Evolutionary conservation across 495 filamentous ascomycete species (phyloP), one percentile per base, ranked within the genome.

Genomic region (Trichoderma parareesei): DNA sequence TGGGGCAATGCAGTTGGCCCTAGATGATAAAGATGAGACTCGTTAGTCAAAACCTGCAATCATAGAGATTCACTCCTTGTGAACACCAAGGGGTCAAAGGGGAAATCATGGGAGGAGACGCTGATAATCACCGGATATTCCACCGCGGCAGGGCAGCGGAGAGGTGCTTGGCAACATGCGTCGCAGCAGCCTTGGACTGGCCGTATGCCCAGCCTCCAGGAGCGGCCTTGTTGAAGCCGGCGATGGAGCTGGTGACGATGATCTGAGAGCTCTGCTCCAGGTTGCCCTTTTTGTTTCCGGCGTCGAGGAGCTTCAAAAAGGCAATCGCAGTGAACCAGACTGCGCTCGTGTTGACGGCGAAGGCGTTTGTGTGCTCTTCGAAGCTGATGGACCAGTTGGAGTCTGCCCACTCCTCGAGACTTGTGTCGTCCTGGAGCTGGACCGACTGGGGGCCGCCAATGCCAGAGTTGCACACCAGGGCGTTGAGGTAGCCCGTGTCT

Each of bases 391-490:
- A 71, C 70, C 84, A 76, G 59, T 85, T 79, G 33, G 76, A 70
- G 0, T 84, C 81, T 33, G 81, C 74, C 62, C 85, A 78, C 49
- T 86, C 80, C 7, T 80, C 74, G 18, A 89, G 75, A 0, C 77
- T 73, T 1, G 72, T 74, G 38, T 72, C 71, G 1, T 72, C 68
- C 33, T 65, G 68, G 1, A 73, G 70, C 1, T 67, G 49, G 9
- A 16, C 69, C 4, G 78, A 76, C 20, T 73, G 69, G 2, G 87
- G 84, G 10, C 87, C 88, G 27, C 80, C 71, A 35, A 84, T 78
- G 16, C 88, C 88, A 8, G 86, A 82, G 74, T 90, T 91, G 66
- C 85, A 86, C 40, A 90, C 79, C 0, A 91, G 72, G 44, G 90
- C 71, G 70, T 90, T 86, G 42, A 90, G 77, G 65, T 82, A 83